phyloP scores from a whole-genome alignment of 2,329 filamentous ascomycete species.

The Diaporthe australafricana region DNA sequence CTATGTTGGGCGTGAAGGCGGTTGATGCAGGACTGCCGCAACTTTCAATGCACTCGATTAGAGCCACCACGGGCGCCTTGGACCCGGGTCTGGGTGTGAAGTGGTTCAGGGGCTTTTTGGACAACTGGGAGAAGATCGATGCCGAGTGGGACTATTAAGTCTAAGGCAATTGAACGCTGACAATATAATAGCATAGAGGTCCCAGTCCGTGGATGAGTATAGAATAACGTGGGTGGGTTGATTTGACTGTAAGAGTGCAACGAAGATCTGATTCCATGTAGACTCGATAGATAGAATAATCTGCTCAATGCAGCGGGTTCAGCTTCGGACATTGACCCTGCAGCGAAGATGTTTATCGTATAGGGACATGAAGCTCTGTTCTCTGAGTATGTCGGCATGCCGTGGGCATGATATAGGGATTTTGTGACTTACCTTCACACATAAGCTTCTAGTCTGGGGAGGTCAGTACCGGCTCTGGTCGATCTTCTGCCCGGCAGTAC shows the following conservation, averaged over 20 bases:
- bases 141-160: constrained; percentile 72
- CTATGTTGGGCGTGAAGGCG: constrained; percentile 81
- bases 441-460: too few species aligned
- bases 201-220: neutral
- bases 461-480: too few species aligned
- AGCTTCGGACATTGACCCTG: too few species aligned
- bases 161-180: neutral
- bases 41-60: constrained; percentile 92
- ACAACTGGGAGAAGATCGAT: constrained; percentile 87
- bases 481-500: too few species aligned
- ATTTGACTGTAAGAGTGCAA: neutral
- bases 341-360: neutral
- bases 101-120: constrained; percentile 90
- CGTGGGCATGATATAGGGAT: neutral
- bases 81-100: constrained; percentile 91
- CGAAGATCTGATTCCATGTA: neutral
- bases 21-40: constrained; percentile 93
- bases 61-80: constrained; percentile 85
- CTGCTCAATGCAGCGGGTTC: neutral
- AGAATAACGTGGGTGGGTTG: neutral
- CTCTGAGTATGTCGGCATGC: neutral
- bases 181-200: neutral
- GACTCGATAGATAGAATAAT: constrained; percentile 11
- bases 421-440: too few species aligned
- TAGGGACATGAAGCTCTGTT: neutral